Percentiles rank a stretch among this genome's conserved stretches.
Conservation (phyloP, 2,329 filamentous ascomycete genomes). For the Raffaelea ambrosiae region DNA sequence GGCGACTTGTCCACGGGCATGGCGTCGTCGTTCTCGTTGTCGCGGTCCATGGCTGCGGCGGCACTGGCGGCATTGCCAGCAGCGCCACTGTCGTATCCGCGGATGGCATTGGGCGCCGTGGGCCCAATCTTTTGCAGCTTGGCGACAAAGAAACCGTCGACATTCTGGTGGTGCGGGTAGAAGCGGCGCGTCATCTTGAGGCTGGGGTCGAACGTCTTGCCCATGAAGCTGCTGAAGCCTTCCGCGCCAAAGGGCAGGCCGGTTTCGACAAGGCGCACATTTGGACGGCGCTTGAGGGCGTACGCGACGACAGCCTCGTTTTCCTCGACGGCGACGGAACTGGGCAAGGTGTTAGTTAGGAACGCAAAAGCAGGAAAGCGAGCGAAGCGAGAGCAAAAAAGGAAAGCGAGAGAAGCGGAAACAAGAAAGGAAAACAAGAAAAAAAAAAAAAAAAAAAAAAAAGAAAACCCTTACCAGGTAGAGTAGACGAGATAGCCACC, state of each 20-base stretch:
- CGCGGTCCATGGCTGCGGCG: constrained; percentile 2
- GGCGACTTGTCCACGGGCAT: constrained; percentile 61
- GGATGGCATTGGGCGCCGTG: constrained; percentile 52
- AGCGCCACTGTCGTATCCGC: constrained; percentile 11
- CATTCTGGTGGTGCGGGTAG: constrained; percentile 73
- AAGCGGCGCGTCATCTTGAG: constrained; percentile 78
- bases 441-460: background rate
- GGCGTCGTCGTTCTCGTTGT: constrained; percentile 23
- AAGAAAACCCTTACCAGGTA: constrained; percentile 50
- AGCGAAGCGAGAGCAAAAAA: background rate
- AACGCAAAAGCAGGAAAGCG: background rate
- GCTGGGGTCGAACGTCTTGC: constrained; percentile 82
- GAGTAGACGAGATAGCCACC: constrained; percentile 96
- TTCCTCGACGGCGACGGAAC: constrained; percentile 15
- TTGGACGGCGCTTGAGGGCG: constrained; percentile 81
- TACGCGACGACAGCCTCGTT: constrained; percentile 93
- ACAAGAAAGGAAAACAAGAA: background rate
- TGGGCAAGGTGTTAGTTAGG: background rate
- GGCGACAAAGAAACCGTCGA: constrained; percentile 92
- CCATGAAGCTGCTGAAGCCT: constrained; percentile 83
- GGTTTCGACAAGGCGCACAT: constrained; percentile 87
- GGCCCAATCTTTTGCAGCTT: constrained; percentile 92
- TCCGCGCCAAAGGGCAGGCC: constrained; percentile 85
- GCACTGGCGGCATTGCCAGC: constrained; percentile 13
- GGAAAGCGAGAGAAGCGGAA: background rate